These are phyloP conservation scores for Rhodotorula sp. DNA, from an alignment of 1,284 basidiomycete species.

Conservation along the genomic window DNA sequence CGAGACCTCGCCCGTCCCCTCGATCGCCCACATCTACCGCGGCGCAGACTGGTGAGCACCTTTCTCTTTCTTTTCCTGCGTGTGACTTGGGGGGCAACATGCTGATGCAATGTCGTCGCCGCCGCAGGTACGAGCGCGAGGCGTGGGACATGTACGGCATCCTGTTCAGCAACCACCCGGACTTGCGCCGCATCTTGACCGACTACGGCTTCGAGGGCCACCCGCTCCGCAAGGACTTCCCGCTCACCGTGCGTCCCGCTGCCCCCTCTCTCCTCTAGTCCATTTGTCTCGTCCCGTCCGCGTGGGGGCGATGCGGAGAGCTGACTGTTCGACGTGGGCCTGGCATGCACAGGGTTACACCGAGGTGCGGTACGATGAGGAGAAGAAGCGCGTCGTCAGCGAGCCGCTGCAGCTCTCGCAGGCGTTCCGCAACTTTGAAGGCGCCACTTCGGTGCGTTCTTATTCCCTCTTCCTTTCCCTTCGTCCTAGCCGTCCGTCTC, in stretches of 20 bases:
- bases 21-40: slow-evolving; percentile 71
- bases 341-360: slow-evolving; percentile 70
- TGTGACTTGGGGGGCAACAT: not conserved
- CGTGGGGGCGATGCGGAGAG: no score
- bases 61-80: not conserved
- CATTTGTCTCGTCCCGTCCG: no score
- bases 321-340: not conserved
- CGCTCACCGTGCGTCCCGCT: slow-evolving; percentile 65
- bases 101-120: no score
- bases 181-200: slow-evolving; percentile 95
- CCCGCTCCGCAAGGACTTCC: slow-evolving; percentile 96
- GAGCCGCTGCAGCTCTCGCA: slow-evolving; percentile 97
- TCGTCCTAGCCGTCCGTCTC: not conserved
- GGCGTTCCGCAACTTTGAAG: slow-evolving; percentile 96
- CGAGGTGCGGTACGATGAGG: slow-evolving; percentile 96
- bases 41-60: slow-evolving; percentile 88
- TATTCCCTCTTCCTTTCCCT: no score
- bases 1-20: slow-evolving; percentile 92
- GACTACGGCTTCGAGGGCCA: slow-evolving; percentile 99
- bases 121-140: slow-evolving; percentile 86
- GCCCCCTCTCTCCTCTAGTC: not conserved
- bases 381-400: slow-evolving; percentile 96
- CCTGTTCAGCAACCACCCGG: slow-evolving; percentile 94
- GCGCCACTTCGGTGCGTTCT: slow-evolving; percentile 32
- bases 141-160: slow-evolving; percentile 98